phyloP scores from a whole-genome alignment of 2,329 filamentous ascomycete genomes.

The Ophiostoma australiae region DNA sequence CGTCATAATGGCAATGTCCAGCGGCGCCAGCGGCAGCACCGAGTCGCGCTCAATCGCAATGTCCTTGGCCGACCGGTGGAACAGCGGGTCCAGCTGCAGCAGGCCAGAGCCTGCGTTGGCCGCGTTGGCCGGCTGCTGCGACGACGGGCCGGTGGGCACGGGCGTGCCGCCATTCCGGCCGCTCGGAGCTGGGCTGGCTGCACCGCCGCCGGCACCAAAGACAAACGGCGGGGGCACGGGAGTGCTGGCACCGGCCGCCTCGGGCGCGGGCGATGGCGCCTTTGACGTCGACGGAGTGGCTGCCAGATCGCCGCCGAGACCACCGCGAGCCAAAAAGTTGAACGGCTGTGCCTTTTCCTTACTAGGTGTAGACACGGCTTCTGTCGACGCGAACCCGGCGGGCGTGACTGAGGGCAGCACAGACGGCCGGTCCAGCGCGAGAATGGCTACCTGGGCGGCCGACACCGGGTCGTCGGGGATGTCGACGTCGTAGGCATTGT shows the following conservation, averaged over 20 bases:
- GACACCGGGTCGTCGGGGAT: conserved; percentile 83
- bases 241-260: conserved; percentile 59
- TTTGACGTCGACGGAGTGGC: conserved; percentile 79
- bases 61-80: conserved; percentile 47
- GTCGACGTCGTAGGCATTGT: conserved; percentile 88
- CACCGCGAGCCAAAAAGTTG: conserved; percentile 59
- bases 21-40: conserved; percentile 73
- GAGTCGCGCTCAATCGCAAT: conserved; percentile 69
- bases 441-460: conserved; percentile 68
- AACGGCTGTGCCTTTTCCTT: conserved; percentile 63
- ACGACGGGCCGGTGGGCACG: conserved; percentile 33
- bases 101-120: conserved; percentile 8
- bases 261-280: conserved; percentile 81
- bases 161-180: conserved; percentile 49
- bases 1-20: conserved; percentile 85
- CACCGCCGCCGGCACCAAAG: conserved; percentile 48
- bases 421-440: conserved; percentile 57
- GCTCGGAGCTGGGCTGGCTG: conserved; percentile 50
- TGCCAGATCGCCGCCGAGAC: conserved; percentile 51
- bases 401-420: conserved; percentile 42
- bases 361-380: conserved; percentile 53
- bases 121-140: not conserved
- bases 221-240: conserved; percentile 55
- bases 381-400: conserved; percentile 32
- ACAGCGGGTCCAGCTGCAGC: conserved; percentile 25